Conservation (phyloP, 2,329 filamentous ascomycete species). For the Aspergillus sp. region DNA sequence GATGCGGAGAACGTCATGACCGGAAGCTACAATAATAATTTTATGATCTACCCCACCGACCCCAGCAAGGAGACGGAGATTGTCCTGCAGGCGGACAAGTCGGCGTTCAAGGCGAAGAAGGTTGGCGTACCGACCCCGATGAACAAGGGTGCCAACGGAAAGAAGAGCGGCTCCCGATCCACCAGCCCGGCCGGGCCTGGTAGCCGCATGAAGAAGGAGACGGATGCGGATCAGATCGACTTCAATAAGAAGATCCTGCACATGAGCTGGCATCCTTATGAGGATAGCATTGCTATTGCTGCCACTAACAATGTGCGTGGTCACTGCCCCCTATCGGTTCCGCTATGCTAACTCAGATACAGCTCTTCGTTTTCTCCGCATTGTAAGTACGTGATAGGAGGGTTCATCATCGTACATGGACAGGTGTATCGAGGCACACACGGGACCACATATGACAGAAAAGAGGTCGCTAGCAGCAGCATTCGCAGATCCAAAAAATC, state of each 20-base stretch:
- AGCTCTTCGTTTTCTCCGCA: constrained; percentile 79
- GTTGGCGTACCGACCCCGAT: constrained; percentile 97
- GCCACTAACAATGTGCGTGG: constrained; percentile 95
- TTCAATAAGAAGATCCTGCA: constrained; percentile 99
- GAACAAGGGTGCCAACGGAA: constrained; percentile 69
- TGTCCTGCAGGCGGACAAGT: constrained; percentile 96
- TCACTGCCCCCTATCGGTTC: not conserved
- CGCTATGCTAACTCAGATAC: constrained; percentile 18
- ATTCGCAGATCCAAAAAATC: constrained; percentile 20
- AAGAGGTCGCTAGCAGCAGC: constrained; percentile 24
- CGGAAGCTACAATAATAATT: constrained; percentile 99
- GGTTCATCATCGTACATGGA: constrained; percentile 23
- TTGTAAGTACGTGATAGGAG: constrained; percentile 47
- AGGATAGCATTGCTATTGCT: constrained; percentile 98
- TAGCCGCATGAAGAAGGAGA: constrained; percentile 97
- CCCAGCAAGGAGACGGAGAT: constrained; percentile 96
- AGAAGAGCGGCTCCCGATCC: constrained; percentile 85
- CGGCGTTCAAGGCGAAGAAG: constrained; percentile 99
- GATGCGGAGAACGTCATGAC: constrained; percentile 99
- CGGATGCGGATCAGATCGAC: constrained; percentile 97
- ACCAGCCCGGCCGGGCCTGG: constrained; percentile 85
- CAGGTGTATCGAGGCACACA: constrained; percentile 15
- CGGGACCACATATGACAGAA: constrained; percentile 13
- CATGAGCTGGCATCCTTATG: constrained; percentile 99
- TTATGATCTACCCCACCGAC: constrained; percentile 99